These are phyloP conservation scores for Neonectria sp. DNA, from an alignment of 2,329 filamentous ascomycete genomes.

Conservation along the genomic window DNA sequence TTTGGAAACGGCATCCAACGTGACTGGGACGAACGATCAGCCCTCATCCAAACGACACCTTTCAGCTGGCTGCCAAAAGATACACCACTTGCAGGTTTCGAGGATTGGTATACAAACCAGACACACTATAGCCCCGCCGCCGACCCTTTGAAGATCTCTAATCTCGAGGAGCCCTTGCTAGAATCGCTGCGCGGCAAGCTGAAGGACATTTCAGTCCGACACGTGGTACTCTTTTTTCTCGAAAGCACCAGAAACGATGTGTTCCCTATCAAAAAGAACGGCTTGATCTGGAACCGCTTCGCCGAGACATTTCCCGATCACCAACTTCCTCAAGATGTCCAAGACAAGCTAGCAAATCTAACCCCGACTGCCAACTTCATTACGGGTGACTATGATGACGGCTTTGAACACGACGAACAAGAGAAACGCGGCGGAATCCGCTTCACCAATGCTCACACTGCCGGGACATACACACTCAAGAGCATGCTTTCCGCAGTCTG, in stretches of 20 bases:
- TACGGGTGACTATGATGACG: slow-evolving; percentile 55
- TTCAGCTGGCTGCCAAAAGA: slow-evolving; percentile 45
- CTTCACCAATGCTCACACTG: slow-evolving; percentile 58
- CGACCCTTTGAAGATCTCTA: slow-evolving; percentile 60
- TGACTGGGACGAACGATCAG: slow-evolving; percentile 46
- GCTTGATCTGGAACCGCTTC: slow-evolving; percentile 55
- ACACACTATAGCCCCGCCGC: slow-evolving; percentile 53
- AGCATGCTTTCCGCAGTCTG: slow-evolving; percentile 59
- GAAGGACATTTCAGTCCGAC: slow-evolving; percentile 55
- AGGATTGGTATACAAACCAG: slow-evolving; percentile 44
- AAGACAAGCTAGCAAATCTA: slow-evolving; percentile 46
- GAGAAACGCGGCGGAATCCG: slow-evolving; percentile 56
- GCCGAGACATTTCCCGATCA: slow-evolving; percentile 50
- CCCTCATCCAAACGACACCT: slow-evolving; percentile 41
- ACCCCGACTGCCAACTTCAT: slow-evolving; percentile 53
- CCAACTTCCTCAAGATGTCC: slow-evolving; percentile 51
- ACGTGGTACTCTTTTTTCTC: slow-evolving; percentile 60
- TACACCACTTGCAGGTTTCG: slow-evolving; percentile 39
- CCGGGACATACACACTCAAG: slow-evolving; percentile 61
- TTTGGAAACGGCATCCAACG: slow-evolving; percentile 47
- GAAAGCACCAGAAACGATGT: slow-evolving; percentile 63
- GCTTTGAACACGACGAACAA: slow-evolving; percentile 46
- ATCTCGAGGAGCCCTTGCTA: slow-evolving; percentile 53
- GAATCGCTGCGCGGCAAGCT: slow-evolving; percentile 46
- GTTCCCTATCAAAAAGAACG: slow-evolving; percentile 60